Evolutionary conservation across 805 yeast genomes (phyloP).

Genomic region (Kodamaea restingae): DNA sequence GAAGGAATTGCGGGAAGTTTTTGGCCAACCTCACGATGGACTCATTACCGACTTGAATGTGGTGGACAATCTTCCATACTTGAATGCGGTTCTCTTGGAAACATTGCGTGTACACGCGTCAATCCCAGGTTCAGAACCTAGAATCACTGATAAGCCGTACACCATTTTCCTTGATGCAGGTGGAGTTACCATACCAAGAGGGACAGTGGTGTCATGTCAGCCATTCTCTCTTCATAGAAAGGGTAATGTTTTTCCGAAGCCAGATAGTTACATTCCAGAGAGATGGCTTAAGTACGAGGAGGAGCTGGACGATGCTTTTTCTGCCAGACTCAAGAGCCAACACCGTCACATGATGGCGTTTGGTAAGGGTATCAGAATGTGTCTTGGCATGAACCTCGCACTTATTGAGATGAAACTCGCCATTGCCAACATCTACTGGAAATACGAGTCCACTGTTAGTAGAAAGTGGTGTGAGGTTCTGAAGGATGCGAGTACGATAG

Average conservation of each 20-base stretch:
- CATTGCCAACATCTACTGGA: slow-evolving; percentile 50
- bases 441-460: slow-evolving; percentile 38
- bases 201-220: slow-evolving; percentile 57
- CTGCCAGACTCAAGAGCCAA: slow-evolving; percentile 41
- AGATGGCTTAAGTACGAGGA: slow-evolving; percentile 50
- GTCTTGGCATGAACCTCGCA: slow-evolving; percentile 69
- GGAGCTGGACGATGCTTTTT: slow-evolving; percentile 31
- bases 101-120: slow-evolving; percentile 61
- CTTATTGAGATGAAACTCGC: slow-evolving; percentile 60
- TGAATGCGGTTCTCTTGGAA: slow-evolving; percentile 63
- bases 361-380: slow-evolving; percentile 72
- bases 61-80: slow-evolving; percentile 52
- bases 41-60: slow-evolving; percentile 29
- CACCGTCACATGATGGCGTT: slow-evolving; percentile 58
- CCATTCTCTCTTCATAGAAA: slow-evolving; percentile 64
- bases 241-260: slow-evolving; percentile 45
- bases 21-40: slow-evolving; percentile 23
- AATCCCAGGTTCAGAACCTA: slow-evolving; percentile 71
- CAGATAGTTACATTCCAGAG: slow-evolving; percentile 53
- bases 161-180: slow-evolving; percentile 14
- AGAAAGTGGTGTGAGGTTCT: slow-evolving; percentile 41
- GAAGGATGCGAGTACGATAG: slow-evolving; percentile 11
- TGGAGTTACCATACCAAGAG: slow-evolving; percentile 41
- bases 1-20: slow-evolving; percentile 40
- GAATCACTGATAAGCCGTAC: slow-evolving; percentile 38